Conservation (phyloP, 2,329 filamentous ascomycete species). For the Pseudogymnoascus sp. region DNA sequence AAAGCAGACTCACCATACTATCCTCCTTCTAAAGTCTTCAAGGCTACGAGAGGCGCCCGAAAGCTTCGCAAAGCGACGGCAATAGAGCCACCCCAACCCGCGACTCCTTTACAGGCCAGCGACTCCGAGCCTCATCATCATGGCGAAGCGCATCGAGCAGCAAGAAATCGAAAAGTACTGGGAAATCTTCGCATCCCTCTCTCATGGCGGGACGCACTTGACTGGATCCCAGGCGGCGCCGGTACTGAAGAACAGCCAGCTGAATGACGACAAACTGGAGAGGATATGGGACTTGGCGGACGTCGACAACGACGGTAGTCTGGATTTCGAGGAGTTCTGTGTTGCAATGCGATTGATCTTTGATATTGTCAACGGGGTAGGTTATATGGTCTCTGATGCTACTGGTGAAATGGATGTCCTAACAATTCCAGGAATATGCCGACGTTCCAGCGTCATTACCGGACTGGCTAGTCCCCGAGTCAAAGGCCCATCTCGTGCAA, state of each 20-base stretch:
- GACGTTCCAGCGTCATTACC: slow-evolving; percentile 82
- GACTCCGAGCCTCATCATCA: slow-evolving; percentile 23
- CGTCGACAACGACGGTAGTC: slow-evolving; percentile 91
- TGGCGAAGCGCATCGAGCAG: slow-evolving; percentile 55
- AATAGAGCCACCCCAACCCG: background rate
- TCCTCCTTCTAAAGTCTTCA: background rate
- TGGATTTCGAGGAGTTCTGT: slow-evolving; percentile 99
- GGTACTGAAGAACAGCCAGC: slow-evolving; percentile 65
- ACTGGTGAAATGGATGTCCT: background rate
- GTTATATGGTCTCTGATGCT: slow-evolving; percentile 25
- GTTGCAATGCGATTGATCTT: slow-evolving; percentile 98
- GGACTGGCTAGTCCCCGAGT: slow-evolving; percentile 96
- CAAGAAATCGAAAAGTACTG: slow-evolving; percentile 72
- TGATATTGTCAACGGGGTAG: slow-evolving; percentile 88
- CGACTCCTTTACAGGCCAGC: background rate
- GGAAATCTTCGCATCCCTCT: slow-evolving; percentile 68
- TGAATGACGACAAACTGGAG: slow-evolving; percentile 81
- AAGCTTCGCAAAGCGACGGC: background rate
- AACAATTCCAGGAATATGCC: slow-evolving; percentile 61
- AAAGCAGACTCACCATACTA: background rate
- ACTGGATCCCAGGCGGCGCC: slow-evolving; percentile 63
- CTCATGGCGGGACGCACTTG: slow-evolving; percentile 56
- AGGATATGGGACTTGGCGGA: slow-evolving; percentile 95
- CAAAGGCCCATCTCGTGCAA: slow-evolving; percentile 83
- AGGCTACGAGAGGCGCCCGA: background rate